A percentile compares a stretch with the other conserved stretches of the same genome.
Conservation (phyloP, 208 protist genomes). For the Sergeia podlipaevii region DNA sequence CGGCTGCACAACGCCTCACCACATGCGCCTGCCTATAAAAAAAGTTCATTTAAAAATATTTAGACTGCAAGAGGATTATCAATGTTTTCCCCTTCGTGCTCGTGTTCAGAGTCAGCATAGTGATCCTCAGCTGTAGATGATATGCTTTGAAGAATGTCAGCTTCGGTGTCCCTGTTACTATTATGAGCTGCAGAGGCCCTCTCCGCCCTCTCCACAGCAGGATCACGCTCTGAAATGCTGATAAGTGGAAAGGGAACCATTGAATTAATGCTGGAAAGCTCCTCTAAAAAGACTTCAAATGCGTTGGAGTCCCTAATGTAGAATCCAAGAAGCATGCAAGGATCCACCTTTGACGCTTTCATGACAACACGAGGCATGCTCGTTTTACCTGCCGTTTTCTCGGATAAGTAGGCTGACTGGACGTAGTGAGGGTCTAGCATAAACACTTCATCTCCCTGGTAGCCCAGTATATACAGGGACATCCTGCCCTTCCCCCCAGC, state of each 20-base stretch:
- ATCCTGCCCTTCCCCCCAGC: conserved; percentile 37
- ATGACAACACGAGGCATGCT: neutral
- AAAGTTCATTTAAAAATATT: no score
- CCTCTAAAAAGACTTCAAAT: conserved; percentile 29
- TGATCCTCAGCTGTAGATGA: no score
- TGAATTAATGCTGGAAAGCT: conserved; percentile 31
- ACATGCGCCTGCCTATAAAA: no score
- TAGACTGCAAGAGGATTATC: no score
- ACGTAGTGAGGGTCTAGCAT: conserved; percentile 76
- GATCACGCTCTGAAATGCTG: conserved; percentile 1
- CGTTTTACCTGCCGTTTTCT: conserved; percentile 17
- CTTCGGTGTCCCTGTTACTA: no score
- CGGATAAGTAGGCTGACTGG: conserved; percentile 45
- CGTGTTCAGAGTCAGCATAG: no score
- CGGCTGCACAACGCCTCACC: no score
- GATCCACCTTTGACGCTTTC: neutral
- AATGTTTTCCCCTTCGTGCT: no score
- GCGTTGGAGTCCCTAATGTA: conserved; percentile 38
- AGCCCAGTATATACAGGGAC: conserved; percentile 57
- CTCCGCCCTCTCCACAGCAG: no score
- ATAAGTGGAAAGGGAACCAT: conserved; percentile 51
- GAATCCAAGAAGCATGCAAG: conserved; percentile 64
- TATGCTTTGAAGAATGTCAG: no score
- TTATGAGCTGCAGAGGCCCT: no score
- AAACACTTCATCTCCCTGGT: conserved; percentile 49